phyloP scores from a whole-genome alignment of 2,329 filamentous ascomycete genomes.

The Aspergillus sp. region DNA sequence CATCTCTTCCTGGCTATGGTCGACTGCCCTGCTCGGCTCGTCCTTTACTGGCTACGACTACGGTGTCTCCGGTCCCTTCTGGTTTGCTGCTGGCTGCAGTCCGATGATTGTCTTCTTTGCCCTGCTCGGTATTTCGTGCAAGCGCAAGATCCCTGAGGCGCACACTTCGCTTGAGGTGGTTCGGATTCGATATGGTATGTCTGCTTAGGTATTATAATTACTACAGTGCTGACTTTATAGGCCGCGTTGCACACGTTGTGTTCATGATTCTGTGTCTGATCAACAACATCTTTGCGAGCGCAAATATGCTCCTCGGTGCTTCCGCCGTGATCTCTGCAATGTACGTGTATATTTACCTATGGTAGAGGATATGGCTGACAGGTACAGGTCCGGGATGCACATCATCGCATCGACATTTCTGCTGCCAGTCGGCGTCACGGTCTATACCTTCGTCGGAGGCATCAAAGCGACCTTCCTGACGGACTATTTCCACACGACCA shows the following conservation, averaged over 20 bases:
- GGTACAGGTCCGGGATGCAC: conserved; percentile 49
- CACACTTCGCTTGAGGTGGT: conserved; percentile 57
- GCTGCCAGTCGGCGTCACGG: conserved; percentile 38
- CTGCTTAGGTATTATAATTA: neutral
- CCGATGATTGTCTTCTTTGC: conserved; percentile 59
- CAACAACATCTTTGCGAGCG: conserved; percentile 55
- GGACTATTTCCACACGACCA: conserved; percentile 56
- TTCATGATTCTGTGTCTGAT: conserved; percentile 54
- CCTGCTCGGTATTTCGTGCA: conserved; percentile 52
- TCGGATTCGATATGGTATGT: conserved; percentile 49
- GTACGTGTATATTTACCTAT: conserved; percentile 15
- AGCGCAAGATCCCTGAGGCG: conserved; percentile 54
- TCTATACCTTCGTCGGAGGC: conserved; percentile 43
- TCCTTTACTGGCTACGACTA: conserved; percentile 55
- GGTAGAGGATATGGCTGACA: neutral
- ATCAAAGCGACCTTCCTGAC: conserved; percentile 49
- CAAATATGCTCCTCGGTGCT: conserved; percentile 54
- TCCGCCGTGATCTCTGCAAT: conserved; percentile 44
- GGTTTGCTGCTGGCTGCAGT: conserved; percentile 57
- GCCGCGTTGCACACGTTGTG: conserved; percentile 46
- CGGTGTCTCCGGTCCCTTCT: conserved; percentile 57
- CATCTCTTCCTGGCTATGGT: conserved; percentile 57
- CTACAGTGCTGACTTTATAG: neutral
- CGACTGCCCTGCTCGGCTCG: conserved; percentile 53
- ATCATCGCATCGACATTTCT: conserved; percentile 53